Base-by-base conservation (phyloP, 495 filamentous ascomycete species). In the Penicillium tannophilum region DNA sequence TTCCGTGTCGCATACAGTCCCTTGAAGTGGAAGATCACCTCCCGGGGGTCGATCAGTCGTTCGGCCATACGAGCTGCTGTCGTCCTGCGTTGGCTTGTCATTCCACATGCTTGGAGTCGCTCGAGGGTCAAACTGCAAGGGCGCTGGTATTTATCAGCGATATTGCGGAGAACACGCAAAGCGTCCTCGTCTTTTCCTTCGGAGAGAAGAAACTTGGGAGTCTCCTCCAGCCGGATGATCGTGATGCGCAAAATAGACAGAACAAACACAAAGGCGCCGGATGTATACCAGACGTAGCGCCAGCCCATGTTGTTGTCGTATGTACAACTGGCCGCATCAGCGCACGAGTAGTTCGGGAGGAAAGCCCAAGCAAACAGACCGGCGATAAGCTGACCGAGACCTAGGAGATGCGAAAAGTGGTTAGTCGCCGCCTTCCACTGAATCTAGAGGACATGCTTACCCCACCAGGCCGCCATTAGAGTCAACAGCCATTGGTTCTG, bases 171-270 rank as follows among this genome's bases (percentile, higher is more conserved):
- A 1, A 81, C 86, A 2, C 79, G 68, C 47, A 90, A 82, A 0
- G 86, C 79, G 56, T 87, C 70, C 4, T 74, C 81, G 58, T 91
- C 88, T 42, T 82, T 78, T 8, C 88, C 88, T 51, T 85, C 75
- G 24, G 79, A 79, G 20, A 92, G 65, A 1, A 90, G 82, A 63
- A 86, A 91, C 60, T 90, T 91, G 20, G 89, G 89, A 1, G 89
- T 90, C 58, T 92, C 88, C 19, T 78, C 73, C 4, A 91, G 75
- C 1, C 82, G 79, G 62, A 92, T 82, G 54, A 91, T 76, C 2
- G 84, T 86, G n/a, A 91, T 65, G 20, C 89, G 86, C 3, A 84
- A 69, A 41, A 90, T 68, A 16, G 80, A 85, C 74, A 92, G 81
- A 46, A 84, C 69, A 46, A 91, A 81, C 33, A 90, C 86, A 42